Evolutionary conservation across 164 flowering plant genomes (phyloP).

Genomic region (Stephania japonica): DNA sequence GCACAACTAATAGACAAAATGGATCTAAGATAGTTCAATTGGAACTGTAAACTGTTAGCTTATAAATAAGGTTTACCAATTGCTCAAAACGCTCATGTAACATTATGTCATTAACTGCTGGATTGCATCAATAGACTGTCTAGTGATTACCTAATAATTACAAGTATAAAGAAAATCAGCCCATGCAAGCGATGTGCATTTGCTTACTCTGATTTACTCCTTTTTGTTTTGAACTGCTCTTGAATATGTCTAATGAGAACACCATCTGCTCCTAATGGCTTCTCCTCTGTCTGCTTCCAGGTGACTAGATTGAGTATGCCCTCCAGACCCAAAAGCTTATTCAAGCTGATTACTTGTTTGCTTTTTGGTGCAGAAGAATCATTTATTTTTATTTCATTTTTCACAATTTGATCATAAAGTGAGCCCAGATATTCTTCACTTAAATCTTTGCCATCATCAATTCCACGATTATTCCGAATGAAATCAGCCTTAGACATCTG

Average conservation of each 20-base stretch:
- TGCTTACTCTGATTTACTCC: conserved; percentile 92
- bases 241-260: conserved; percentile 83
- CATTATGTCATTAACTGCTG: not conserved
- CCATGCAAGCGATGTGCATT: not conserved
- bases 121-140: not conserved
- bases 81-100: not conserved
- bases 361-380: conserved; percentile 70
- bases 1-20: not conserved
- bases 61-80: not conserved
- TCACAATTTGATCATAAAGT: conserved; percentile 89
- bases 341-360: conserved; percentile 82
- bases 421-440: conserved; percentile 86
- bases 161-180: conserved; percentile 6
- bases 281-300: conserved; percentile 92
- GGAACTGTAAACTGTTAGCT: not conserved
- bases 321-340: conserved; percentile 86
- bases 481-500: conserved; percentile 99
- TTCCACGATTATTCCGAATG: conserved; percentile 93
- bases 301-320: conserved; percentile 82
- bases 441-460: conserved; percentile 95
- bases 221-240: conserved; percentile 89
- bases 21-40: not conserved
- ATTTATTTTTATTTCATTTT: conserved; percentile 94
- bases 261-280: conserved; percentile 89
- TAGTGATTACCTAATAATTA: not conserved